Evolutionary conservation across 148 eudicot genomes (phyloP), one percentile per base, ranked within the genome.

Genomic region (Simmondsia chinensis): DNA sequence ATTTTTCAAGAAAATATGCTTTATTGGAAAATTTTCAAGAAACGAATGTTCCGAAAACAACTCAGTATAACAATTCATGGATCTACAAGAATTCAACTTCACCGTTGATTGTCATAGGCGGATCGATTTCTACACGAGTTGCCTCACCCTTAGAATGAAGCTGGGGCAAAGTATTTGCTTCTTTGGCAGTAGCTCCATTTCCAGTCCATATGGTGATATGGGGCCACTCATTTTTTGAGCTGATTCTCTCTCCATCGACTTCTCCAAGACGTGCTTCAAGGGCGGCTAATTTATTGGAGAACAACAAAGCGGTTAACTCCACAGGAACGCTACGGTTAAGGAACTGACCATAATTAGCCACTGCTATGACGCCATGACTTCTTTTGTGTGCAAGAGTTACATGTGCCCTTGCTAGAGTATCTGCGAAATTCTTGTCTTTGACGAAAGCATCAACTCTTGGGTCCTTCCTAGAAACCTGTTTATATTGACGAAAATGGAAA

Each of bases 301-400:
- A 72, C 40, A 85, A 35, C 5, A 91, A 38, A 17, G 86, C 87
- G 2, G 69, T 74, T 46, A 91, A 19, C 31, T 70, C 71, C 46
- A 91, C 66, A 0, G 81, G 83, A 40, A 85, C 93, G 20, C 63
- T 55, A 17, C 65, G 72, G 60, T 76, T 50, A 21, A 82, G 36
- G 57, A 56, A 64, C 25, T 68, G 62, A 24, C 79, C 95, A 46
- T 76, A 91, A 30, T 52, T 85, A 3, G 95, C 95, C 43, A 91
- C 75, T 20, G 95, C 84, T 32, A 73, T 57, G n/a, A 91, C 95
- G 38, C 97, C 95, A 27, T 91, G 95, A 39, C 75, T 68, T 61
- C 71, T 73, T 74, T 91, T 91, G 60, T 91, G 97, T 39, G 97
- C 97, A 22, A 91, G 94, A 2, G 97, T 91, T 39, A 91, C 47